These are phyloP conservation scores for Cucumis hystrix DNA, from an alignment of 306 rosid genomes.

Conservation along the genomic window DNA sequence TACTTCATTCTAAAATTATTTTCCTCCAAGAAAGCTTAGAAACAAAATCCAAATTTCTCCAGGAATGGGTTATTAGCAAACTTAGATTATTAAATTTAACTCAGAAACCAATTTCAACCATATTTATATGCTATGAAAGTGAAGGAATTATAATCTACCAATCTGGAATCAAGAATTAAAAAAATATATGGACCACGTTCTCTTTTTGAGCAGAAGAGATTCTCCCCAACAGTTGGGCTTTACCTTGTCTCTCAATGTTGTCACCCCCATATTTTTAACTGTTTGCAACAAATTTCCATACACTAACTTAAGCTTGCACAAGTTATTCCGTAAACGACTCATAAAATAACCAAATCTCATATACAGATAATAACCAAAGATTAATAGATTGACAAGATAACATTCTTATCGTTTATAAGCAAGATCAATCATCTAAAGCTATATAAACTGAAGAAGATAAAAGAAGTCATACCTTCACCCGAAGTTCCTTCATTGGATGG, in stretches of 20 bases:
- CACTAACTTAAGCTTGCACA: neutral
- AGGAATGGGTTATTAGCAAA: neutral
- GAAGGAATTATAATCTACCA: neutral
- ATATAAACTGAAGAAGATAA: neutral
- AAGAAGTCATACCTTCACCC: slow-evolving; percentile 54
- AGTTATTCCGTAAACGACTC: neutral
- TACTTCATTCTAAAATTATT: neutral
- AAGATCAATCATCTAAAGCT: neutral
- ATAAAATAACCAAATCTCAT: neutral
- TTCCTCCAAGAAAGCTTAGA: neutral
- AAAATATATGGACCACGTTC: neutral
- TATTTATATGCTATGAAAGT: neutral
- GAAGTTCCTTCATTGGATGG: slow-evolving; percentile 96
- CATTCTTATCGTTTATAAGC: neutral
- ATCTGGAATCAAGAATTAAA: neutral
- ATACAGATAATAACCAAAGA: neutral
- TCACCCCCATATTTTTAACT: neutral
- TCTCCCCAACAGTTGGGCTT: neutral
- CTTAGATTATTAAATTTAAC: neutral
- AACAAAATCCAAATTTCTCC: neutral
- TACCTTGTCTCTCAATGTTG: neutral
- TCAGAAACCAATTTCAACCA: neutral
- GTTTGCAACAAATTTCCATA: neutral
- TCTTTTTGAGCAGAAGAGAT: neutral
- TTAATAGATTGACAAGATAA: neutral